Evolutionary conservation across 345 rosid species (phyloP).

Genomic region (Salix arbutifolia): DNA sequence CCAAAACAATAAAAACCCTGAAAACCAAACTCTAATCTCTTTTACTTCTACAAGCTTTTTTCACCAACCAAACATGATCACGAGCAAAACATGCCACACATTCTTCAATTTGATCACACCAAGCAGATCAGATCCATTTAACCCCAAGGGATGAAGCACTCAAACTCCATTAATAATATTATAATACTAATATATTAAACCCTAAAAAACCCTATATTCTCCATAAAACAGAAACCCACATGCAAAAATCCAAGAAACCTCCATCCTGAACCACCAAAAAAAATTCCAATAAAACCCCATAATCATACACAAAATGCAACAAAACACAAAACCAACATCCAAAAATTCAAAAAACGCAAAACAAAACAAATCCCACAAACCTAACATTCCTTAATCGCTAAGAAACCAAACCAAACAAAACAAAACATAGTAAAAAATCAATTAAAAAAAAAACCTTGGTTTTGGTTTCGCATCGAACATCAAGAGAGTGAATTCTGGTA

Average conservation of each 20-base stretch:
- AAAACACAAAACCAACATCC: background rate
- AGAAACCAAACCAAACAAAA: background rate
- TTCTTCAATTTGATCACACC: background rate
- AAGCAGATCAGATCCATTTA: background rate
- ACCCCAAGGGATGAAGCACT: background rate
- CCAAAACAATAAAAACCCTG: background rate
- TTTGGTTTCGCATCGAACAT: conserved; percentile 88
- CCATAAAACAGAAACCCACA: background rate
- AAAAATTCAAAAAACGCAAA: background rate
- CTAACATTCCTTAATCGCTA: background rate
- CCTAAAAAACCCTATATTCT: background rate
- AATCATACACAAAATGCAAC: background rate
- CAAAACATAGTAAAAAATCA: background rate
- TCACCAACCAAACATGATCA: background rate
- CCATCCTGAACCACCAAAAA: background rate
- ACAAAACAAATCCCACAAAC: background rate
- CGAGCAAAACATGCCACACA: background rate
- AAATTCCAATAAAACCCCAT: background rate
- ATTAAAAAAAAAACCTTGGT: conserved; percentile 50
- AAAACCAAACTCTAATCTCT: background rate
- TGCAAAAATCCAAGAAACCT: background rate
- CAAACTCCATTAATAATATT: background rate
- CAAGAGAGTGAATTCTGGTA: conserved; percentile 80
- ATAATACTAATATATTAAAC: background rate
- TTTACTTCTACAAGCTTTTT: background rate